Conservation (phyloP, 2,329 filamentous ascomycete species). For the Penicillium glabrum region DNA sequence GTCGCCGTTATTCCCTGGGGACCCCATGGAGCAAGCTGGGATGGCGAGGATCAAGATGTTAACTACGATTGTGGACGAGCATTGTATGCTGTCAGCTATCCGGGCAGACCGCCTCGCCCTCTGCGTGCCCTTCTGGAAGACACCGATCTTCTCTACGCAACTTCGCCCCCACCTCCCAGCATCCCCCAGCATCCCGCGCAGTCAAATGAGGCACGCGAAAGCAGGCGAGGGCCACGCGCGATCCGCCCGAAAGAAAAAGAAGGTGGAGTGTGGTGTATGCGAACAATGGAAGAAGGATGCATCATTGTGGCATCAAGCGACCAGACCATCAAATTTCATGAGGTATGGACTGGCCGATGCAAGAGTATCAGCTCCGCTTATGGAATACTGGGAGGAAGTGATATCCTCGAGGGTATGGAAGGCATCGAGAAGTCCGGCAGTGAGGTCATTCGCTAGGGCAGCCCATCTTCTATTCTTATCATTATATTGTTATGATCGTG, state of each 20-base stretch:
- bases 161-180: slow-evolving; percentile 10
- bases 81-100: slow-evolving; percentile 84
- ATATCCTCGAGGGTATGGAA: slow-evolving; percentile 79
- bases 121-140: slow-evolving; percentile 7
- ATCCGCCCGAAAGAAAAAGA: slow-evolving; percentile 44
- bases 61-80: slow-evolving; percentile 53
- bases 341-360: slow-evolving; percentile 75
- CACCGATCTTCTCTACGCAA: slow-evolving; percentile 10
- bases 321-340: slow-evolving; percentile 90
- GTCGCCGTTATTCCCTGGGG: slow-evolving; percentile 84
- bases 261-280: slow-evolving; percentile 55
- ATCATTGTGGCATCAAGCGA: slow-evolving; percentile 91
- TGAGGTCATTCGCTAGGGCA: slow-evolving; percentile 61
- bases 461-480: slow-evolving; percentile 1
- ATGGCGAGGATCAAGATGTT: slow-evolving; percentile 23
- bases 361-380: slow-evolving; percentile 54
- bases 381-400: slow-evolving; percentile 74
- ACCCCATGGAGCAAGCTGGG: slow-evolving; percentile 47
- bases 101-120: slow-evolving; percentile 56
- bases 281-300: slow-evolving; percentile 70
- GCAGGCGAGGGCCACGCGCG: slow-evolving; percentile 20
- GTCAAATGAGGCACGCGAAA: background rate
- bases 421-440: slow-evolving; percentile 62
- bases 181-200: background rate
- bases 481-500: background rate